Evolutionary conservation across 345 rosid genomes (phyloP), one percentile per base, ranked within the genome.

Genomic region (Populus davidiana): DNA sequence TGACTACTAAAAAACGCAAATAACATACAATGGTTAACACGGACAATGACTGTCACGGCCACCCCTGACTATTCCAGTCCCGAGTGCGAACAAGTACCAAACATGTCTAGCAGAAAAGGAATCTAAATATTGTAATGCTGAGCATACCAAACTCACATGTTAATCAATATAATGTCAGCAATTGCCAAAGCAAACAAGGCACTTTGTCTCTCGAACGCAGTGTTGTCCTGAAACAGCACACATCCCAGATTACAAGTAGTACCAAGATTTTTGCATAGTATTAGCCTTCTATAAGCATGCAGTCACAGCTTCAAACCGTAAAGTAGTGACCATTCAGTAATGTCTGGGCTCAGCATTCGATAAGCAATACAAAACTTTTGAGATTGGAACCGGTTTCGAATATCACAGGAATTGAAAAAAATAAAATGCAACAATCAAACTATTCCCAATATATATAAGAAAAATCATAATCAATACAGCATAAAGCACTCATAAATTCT

Each of bases 131-230:
- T 50, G 59, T 1, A 18, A 52, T 18, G 2, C 59, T 18, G 59
- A 36, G 52, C 70, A 18, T 35, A 14, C 59, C 18, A 52, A 52
- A 54, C 61, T 54, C 61, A 54, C 61, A 54, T 54, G 61, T 54
- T 54, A 8, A 54, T 21, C 25, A 54, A 20, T 54, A 54, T 18
- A 54, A 21, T 54, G 61, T 54, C 61, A 21, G 61, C 94, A 84
- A 54, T 21, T 54, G 61, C 25, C 23, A 54, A 21, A 54, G 61
- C 96, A 64, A 90, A 88, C 43, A 91, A 78, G 66, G 96, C 86
- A 81, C 94, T 92, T 83, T 92, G 97, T 79, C 88, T 92, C 87
- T 90, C 94, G 56, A 92, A 92, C 67, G 91, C 80, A 71, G 94
- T 89, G 81, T 92, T 94, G 83, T 92, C 93, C 97, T 92, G 90